Percentiles rank a stretch among this genome's conserved stretches.
phyloP scores from a whole-genome alignment of 2,329 filamentous ascomycete genomes.

The Ambrosiella beaveri region DNA sequence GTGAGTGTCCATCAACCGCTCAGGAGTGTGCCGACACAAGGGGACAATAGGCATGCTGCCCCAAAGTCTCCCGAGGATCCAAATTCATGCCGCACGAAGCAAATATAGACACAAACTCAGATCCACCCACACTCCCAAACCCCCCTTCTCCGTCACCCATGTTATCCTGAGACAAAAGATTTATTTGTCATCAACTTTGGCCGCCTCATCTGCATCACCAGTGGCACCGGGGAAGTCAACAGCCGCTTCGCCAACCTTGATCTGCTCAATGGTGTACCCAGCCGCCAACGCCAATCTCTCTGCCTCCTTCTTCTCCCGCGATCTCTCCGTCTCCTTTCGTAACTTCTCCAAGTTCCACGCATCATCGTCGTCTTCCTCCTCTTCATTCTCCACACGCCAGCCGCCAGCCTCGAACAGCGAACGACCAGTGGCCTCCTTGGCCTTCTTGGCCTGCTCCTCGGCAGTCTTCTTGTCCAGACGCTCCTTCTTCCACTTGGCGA shows the following conservation, averaged over 20 bases:
- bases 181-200: background rate
- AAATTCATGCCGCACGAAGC: background rate
- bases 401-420: conserved; percentile 94
- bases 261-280: conserved; percentile 11
- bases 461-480: conserved; percentile 89
- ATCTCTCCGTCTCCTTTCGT: conserved; percentile 65
- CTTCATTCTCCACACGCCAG: conserved; percentile 56
- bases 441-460: conserved; percentile 73
- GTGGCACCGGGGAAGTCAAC: conserved; percentile 11
- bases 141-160: no score
- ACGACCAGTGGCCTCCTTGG: conserved; percentile 89
- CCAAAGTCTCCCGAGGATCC: background rate
- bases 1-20: conserved; percentile 3
- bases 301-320: conserved; percentile 60
- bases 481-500: conserved; percentile 95
- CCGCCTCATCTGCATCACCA: background rate
- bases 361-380: conserved; percentile 40
- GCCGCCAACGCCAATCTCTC: conserved; percentile 27
- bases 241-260: conserved; percentile 10
- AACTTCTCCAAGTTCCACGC: conserved; percentile 70
- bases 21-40: background rate
- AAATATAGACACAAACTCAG: background rate
- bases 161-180: background rate
- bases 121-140: background rate
- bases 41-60: conserved; percentile 4